These are phyloP conservation scores for Pyrus pyrifolia DNA, from an alignment of 306 rosid genomes.

Conservation along the genomic window DNA sequence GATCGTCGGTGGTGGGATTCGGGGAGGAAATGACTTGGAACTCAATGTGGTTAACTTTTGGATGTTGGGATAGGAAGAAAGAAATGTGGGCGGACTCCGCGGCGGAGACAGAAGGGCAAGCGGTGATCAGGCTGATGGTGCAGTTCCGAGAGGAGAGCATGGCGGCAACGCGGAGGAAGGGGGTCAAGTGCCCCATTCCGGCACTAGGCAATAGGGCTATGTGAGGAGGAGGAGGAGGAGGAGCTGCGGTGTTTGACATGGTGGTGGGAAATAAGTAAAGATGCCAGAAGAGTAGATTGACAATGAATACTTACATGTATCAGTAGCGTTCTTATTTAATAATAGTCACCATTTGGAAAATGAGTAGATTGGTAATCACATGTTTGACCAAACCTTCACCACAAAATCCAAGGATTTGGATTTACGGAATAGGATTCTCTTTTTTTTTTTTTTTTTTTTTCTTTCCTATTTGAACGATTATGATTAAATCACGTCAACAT, in stretches of 20 bases:
- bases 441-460: too few species aligned
- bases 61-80: slow-evolving; percentile 8
- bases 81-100: slow-evolving; percentile 18
- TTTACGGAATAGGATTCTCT: too few species aligned
- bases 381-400: background rate
- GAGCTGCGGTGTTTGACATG: background rate
- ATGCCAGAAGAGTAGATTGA: background rate
- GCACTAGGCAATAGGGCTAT: slow-evolving; percentile 21
- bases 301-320: background rate
- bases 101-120: slow-evolving; percentile 6
- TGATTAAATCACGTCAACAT: too few species aligned
- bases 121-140: slow-evolving; percentile 10
- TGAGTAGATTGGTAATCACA: background rate
- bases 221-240: slow-evolving; percentile 12
- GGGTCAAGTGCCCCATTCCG: slow-evolving; percentile 28
- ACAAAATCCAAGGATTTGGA: background rate
- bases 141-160: background rate
- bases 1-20: slow-evolving; percentile 4
- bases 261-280: background rate
- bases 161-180: slow-evolving; percentile 23
- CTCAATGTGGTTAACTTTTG: slow-evolving; percentile 12
- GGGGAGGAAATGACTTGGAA: background rate
- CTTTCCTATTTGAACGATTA: too few species aligned
- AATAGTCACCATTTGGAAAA: background rate
- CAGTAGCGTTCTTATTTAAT: background rate